Conservation (phyloP, 1,284 basidiomycete genomes). For the Rhodotorula sp. region DNA sequence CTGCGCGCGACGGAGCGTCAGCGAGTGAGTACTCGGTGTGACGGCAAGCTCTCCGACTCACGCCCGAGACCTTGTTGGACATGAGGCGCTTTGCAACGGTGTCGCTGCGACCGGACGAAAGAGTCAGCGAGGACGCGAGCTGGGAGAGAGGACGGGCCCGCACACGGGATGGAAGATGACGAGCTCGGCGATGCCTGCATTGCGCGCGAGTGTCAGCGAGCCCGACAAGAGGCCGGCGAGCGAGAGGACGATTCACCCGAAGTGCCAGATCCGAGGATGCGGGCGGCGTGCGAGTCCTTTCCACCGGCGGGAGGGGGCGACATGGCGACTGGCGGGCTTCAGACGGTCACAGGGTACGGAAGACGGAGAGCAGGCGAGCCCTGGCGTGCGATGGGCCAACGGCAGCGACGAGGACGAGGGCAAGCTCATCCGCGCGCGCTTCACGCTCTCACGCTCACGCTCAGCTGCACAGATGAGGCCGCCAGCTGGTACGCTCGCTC, state of each 20-base stretch:
- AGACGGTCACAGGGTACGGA: no score
- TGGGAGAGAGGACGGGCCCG: conserved; percentile 75
- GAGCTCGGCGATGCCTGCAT: conserved; percentile 84
- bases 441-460: background rate
- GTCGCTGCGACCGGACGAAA: conserved; percentile 53
- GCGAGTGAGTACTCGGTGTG: background rate
- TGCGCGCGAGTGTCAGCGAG: background rate
- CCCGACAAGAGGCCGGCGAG: background rate
- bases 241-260: conserved; percentile 63
- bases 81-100: conserved; percentile 96
- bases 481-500: no score
- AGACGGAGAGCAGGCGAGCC: no score
- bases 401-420: background rate
- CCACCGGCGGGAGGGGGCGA: conserved; percentile 60
- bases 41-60: conserved; percentile 43
- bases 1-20: conserved; percentile 51
- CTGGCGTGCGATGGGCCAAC: no score
- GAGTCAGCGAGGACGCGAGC: conserved; percentile 27
- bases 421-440: background rate
- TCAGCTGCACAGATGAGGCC: background rate
- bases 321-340: conserved; percentile 31
- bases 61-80: conserved; percentile 86
- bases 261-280: conserved; percentile 86
- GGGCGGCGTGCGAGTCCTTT: conserved; percentile 85
- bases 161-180: conserved; percentile 55